Base-by-base conservation (phyloP, 2,329 filamentous ascomycete species). In the Alternaria brassicae region DNA sequence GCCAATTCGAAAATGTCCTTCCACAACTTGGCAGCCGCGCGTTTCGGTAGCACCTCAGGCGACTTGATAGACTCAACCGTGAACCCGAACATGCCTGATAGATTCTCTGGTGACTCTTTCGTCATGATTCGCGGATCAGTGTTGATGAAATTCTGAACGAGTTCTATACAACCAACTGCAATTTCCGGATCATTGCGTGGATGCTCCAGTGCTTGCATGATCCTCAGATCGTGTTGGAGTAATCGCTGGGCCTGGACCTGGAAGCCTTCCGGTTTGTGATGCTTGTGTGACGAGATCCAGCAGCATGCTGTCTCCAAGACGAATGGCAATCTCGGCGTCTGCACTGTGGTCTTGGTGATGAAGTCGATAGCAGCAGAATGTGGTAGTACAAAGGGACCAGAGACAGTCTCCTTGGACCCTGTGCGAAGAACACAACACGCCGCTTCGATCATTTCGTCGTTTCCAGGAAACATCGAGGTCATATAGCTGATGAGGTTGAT, bases 331-430 rank as follows among this genome's bases (percentile, higher is more conserved):
- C 90, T 83, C 12, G 89, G 88, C 9, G 86, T 90, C n/a, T 84
- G 79, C 36, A 85, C 78, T 1, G 78, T 81, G 21, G 88, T 84
- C 51, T 84, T 84, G 3, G 84, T 81, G 45, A 95, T 82, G 72
- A 91, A 90, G 40, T 87, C 82, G 10, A 88, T 86, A n/a, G 91
- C 86, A 63, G 87, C 82, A 0, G 83, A 79, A 0, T 89, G 83
- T 3, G 89, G 84, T 60, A 96, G 87, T 8, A 93, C 91, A 68
- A 95, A 94, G 1, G 91, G 90, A 0, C 91, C 91, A 3, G 89
- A 86, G 25, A 88, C 85, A 0, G 83, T 85, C 75, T 96, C 92
- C 1, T 88, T 88, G 70, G 93, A 93, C 0, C 92, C 92, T 19
- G 88, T 85, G 39, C 88, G 86, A 49, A 94, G 82, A 47, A 93